Conservation (phyloP, 2,329 filamentous ascomycete species). For the Huntiella bhutanensis region DNA sequence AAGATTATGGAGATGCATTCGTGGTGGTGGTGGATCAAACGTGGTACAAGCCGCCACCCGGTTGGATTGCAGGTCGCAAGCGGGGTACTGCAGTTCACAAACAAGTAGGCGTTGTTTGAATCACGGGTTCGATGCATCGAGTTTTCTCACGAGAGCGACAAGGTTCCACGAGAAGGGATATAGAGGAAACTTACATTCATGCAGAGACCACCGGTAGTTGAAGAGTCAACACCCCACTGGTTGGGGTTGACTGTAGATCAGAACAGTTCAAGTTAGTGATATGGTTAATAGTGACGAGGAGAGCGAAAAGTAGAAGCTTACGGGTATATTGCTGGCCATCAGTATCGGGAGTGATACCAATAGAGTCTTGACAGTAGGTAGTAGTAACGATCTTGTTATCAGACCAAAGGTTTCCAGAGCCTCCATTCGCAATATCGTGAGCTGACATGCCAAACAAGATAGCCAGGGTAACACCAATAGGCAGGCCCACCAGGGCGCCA, state of each 20-base stretch:
- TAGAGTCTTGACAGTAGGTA: conserved; percentile 24
- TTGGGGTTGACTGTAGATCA: conserved; percentile 31
- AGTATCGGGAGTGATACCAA: conserved; percentile 26
- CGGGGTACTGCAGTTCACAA: not conserved
- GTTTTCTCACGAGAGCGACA: too few species aligned
- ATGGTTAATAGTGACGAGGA: not conserved
- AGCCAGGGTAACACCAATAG: conserved; percentile 29
- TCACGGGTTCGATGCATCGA: too few species aligned
- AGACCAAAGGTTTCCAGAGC: conserved; percentile 26
- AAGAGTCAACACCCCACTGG: conserved; percentile 29
- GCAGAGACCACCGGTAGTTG: conserved; percentile 25
- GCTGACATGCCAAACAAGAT: conserved; percentile 30
- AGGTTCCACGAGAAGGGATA: too few species aligned
- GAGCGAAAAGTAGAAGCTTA: conserved; percentile 18
- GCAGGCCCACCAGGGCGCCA: conserved; percentile 29
- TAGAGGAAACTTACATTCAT: conserved; percentile 28
- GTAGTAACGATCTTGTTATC: conserved; percentile 20
- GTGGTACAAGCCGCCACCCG: not conserved
- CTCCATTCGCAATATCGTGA: conserved; percentile 21
- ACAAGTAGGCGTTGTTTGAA: not conserved
- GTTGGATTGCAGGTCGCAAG: not conserved
- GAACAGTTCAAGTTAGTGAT: not conserved
- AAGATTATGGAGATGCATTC: not conserved
- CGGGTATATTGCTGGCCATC: conserved; percentile 27
- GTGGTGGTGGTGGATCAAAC: not conserved